Percentiles rank a stretch among this genome's conserved stretches.
phyloP scores from a whole-genome alignment of 2,329 filamentous ascomycete species.

The Sporothrix luriei region DNA sequence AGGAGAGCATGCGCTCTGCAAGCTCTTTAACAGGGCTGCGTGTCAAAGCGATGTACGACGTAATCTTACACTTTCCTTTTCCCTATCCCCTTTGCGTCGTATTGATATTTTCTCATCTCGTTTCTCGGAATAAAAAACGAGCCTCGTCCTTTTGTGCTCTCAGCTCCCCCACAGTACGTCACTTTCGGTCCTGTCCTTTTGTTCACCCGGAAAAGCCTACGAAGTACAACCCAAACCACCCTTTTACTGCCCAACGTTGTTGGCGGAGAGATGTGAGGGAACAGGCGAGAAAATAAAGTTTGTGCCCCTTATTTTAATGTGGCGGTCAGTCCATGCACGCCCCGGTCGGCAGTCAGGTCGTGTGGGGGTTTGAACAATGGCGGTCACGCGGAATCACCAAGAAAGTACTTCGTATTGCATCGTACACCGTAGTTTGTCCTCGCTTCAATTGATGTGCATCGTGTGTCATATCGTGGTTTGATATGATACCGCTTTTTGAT shows the following conservation, averaged over 20 bases:
- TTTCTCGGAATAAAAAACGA: too few relatives aligned
- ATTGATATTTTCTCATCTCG: too few relatives aligned
- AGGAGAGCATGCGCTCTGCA: not conserved
- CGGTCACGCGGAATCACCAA: not conserved
- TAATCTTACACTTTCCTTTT: not conserved
- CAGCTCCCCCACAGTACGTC: not conserved
- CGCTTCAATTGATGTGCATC: not conserved
- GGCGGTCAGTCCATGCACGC: slow-evolving; percentile 6
- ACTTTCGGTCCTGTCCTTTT: not conserved
- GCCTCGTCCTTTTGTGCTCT: not conserved
- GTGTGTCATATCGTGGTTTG: not conserved
- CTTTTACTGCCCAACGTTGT: not conserved
- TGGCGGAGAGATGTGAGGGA: not conserved
- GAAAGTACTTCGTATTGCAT: too few relatives aligned
- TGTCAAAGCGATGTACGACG: not conserved
- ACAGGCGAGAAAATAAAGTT: slow-evolving; percentile 10
- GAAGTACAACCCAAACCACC: not conserved
- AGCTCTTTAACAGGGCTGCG: slow-evolving; percentile 6
- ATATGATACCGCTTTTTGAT: not conserved
- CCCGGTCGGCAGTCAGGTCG: not conserved
- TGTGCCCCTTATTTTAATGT: not conserved
- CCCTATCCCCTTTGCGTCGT: not conserved
- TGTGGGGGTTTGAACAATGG: not conserved
- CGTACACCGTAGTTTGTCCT: slow-evolving; percentile 7
- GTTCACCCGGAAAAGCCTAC: too few relatives aligned